Conservation (phyloP, 495 filamentous ascomycete species). For the Hypoxylon fuscum region DNA sequence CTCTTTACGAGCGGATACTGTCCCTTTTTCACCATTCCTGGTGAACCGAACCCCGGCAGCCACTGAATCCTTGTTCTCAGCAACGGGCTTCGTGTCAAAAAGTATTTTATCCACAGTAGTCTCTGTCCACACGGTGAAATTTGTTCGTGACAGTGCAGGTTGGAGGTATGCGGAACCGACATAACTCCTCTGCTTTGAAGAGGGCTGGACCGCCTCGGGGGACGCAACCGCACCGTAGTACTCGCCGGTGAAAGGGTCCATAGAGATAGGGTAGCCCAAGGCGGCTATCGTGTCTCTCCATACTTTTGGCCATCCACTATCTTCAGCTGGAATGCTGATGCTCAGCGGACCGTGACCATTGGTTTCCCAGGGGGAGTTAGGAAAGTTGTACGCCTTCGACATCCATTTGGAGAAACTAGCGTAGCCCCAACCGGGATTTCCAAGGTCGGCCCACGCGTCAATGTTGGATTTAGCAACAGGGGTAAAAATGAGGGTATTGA, state of each 20-base stretch:
- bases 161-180: slow-evolving; percentile 44
- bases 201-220: slow-evolving; percentile 45
- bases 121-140: slow-evolving; percentile 52
- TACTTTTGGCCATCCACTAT: slow-evolving; percentile 18
- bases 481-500: slow-evolving; percentile 1
- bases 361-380: slow-evolving; percentile 10
- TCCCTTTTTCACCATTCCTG: too few relatives aligned
- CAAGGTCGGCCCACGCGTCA: slow-evolving; percentile 49
- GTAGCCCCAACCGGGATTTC: slow-evolving; percentile 42
- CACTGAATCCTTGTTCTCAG: too few relatives aligned
- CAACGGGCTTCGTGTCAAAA: too few relatives aligned
- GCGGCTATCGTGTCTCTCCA: slow-evolving; percentile 42
- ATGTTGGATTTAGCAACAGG: slow-evolving; percentile 1
- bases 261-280: slow-evolving; percentile 30
- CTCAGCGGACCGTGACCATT: slow-evolving; percentile 18
- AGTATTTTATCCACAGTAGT: slow-evolving; percentile 50
- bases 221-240: slow-evolving; percentile 45
- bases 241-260: slow-evolving; percentile 32
- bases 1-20: slow-evolving; percentile 60
- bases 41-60: too few relatives aligned
- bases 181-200: slow-evolving; percentile 42
- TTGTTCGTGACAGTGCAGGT: slow-evolving; percentile 39
- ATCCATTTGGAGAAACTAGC: slow-evolving; percentile 40
- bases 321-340: slow-evolving; percentile 15
- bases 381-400: slow-evolving; percentile 30